Conservation (phyloP, 202 grass and related monocot species). For the Setaria viridis region DNA sequence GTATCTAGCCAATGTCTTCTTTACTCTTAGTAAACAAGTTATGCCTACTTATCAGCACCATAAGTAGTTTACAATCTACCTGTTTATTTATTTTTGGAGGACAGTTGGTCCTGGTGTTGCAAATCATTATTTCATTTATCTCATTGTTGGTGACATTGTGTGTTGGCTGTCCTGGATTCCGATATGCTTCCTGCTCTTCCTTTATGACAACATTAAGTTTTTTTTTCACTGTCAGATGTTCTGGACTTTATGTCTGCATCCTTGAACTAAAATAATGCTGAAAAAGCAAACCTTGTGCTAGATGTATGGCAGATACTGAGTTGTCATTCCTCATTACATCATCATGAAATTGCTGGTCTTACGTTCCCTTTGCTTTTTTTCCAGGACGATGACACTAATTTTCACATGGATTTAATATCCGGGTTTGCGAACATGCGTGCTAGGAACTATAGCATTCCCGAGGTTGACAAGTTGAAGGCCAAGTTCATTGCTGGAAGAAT, state of each 20-base stretch:
- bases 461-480: conserved; percentile 79
- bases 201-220: no score
- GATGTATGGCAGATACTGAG: neutral
- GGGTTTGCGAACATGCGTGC: conserved; percentile 83
- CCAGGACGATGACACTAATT: conserved; percentile 85
- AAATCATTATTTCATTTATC: conserved; percentile 1
- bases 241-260: neutral
- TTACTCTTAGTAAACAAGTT: conserved; percentile 19
- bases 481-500: conserved; percentile 83
- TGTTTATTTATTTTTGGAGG: neutral
- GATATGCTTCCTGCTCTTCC: no score
- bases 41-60: neutral
- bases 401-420: conserved; percentile 81
- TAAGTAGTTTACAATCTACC: neutral
- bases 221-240: neutral
- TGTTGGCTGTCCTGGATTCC: neutral
- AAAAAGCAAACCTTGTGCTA: neutral
- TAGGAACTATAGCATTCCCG: conserved; percentile 76
- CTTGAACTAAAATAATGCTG: neutral
- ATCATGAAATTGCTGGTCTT: neutral
- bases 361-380: conserved; percentile 16
- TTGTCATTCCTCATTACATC: neutral
- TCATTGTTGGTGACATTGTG: neutral
- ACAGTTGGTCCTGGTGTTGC: neutral
- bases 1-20: neutral